A percentile compares a stretch with the other conserved stretches of the same genome.
These are phyloP conservation scores for Cladorrhinum sp. DNA, from an alignment of 2,329 filamentous ascomycete genomes.

Conservation along the genomic window DNA sequence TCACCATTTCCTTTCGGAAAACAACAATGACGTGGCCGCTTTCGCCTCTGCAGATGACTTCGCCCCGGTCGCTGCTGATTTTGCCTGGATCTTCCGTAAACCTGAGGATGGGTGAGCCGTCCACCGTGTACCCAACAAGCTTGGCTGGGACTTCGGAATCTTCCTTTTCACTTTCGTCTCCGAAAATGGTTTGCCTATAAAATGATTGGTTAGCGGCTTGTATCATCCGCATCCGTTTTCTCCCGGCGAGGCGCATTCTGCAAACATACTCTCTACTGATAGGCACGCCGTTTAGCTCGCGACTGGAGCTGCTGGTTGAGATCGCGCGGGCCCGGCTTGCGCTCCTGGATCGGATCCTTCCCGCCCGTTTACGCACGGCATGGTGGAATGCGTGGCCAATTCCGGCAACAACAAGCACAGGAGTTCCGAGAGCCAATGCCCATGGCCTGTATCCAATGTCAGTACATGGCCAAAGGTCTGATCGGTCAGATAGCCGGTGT, in stretches of 20 bases:
- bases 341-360: slow-evolving; percentile 24
- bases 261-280: slow-evolving; percentile 46
- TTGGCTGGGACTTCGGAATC: slow-evolving; percentile 32
- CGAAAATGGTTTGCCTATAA: slow-evolving; percentile 19
- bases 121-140: slow-evolving; percentile 45
- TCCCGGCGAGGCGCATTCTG: neutral
- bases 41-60: slow-evolving; percentile 37
- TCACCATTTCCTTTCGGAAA: slow-evolving; percentile 33
- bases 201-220: slow-evolving; percentile 15
- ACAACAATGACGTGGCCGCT: slow-evolving; percentile 39
- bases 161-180: slow-evolving; percentile 35
- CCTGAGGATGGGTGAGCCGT: slow-evolving; percentile 46
- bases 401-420: slow-evolving; percentile 57
- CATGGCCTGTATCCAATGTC: slow-evolving; percentile 40
- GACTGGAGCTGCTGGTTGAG: slow-evolving; percentile 16
- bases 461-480: neutral
- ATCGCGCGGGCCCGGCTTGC: slow-evolving; percentile 12
- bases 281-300: slow-evolving; percentile 18
- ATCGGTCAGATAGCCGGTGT: neutral
- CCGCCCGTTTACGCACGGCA: slow-evolving; percentile 36
- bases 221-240: neutral
- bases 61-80: slow-evolving; percentile 32
- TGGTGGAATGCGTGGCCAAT: slow-evolving; percentile 48
- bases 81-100: slow-evolving; percentile 37
- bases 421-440: slow-evolving; percentile 58